Evolutionary conservation across 768 basidiomycete genomes (phyloP).

Genomic region (Leccinum olivaceopallidum): DNA sequence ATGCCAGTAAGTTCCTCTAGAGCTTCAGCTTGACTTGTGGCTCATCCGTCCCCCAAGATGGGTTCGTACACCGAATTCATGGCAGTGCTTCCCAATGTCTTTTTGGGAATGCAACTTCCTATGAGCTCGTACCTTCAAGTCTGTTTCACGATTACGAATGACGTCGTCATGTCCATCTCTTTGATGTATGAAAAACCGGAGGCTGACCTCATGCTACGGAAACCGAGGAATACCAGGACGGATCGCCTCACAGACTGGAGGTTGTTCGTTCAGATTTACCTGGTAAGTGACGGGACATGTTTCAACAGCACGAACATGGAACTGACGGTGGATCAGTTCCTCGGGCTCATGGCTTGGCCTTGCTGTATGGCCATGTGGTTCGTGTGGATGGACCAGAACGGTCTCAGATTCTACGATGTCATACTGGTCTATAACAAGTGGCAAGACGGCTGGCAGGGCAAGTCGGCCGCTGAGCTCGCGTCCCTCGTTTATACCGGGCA

Average conservation of each 20-base stretch:
- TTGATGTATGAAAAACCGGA: conserved; percentile 55
- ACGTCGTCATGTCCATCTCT: conserved; percentile 50
- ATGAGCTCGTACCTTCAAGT: conserved; percentile 55
- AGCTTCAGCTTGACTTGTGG: background rate
- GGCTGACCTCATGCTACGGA: conserved; percentile 46
- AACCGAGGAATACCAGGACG: conserved; percentile 47
- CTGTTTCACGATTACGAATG: conserved; percentile 54
- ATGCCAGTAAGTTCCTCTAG: conserved; percentile 35
- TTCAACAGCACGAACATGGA: background rate
- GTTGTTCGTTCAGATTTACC: conserved; percentile 49
- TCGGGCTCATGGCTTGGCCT: conserved; percentile 46
- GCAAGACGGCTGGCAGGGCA: conserved; percentile 38
- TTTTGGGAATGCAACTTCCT: conserved; percentile 59
- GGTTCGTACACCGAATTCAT: conserved; percentile 60
- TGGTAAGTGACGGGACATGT: conserved; percentile 30
- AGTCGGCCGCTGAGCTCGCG: conserved; percentile 29
- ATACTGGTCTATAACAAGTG: conserved; percentile 42
- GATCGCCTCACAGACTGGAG: conserved; percentile 51
- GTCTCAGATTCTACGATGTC: conserved; percentile 35
- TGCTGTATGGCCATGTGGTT: conserved; percentile 44
- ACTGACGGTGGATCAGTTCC: conserved; percentile 33
- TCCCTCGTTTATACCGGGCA: conserved; percentile 41
- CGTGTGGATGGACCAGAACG: conserved; percentile 39
- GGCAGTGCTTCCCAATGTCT: conserved; percentile 55
- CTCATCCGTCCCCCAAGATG: conserved; percentile 30